Evolutionary conservation across 768 basidiomycete genomes (phyloP).

Genomic region (Trametes elegans): DNA sequence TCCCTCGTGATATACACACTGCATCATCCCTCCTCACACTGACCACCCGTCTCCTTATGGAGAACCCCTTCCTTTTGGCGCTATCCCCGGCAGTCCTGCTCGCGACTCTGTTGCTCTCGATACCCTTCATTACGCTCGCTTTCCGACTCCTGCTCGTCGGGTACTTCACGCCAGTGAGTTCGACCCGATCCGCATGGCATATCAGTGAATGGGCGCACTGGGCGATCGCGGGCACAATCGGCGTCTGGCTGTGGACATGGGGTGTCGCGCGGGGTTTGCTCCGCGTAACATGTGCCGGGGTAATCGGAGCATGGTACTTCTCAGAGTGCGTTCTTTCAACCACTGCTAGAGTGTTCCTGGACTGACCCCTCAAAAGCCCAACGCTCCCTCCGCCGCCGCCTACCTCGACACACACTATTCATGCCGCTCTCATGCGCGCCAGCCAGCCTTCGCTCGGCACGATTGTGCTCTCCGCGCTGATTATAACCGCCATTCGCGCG

Average conservation of each 20-base stretch:
- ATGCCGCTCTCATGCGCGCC: constrained; percentile 74
- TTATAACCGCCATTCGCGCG: constrained; percentile 68
- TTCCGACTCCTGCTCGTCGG: constrained; percentile 78
- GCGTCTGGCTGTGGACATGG: constrained; percentile 73
- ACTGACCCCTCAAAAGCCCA: constrained; percentile 19
- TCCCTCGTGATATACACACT: constrained; percentile 69
- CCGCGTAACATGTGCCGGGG: constrained; percentile 73
- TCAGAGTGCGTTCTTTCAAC: constrained; percentile 42
- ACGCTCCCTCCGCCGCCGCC: constrained; percentile 38
- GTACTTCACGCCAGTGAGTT: constrained; percentile 43
- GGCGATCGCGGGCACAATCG: constrained; percentile 57
- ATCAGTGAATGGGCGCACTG: constrained; percentile 67
- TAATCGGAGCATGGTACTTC: constrained; percentile 94
- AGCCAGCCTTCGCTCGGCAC: constrained; percentile 82
- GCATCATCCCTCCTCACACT: constrained; percentile 58
- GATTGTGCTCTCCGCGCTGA: constrained; percentile 70
- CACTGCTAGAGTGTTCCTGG: neutral
- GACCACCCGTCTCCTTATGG: constrained; percentile 65
- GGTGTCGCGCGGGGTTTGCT: constrained; percentile 77
- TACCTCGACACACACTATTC: constrained; percentile 68
- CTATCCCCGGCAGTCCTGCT: constrained; percentile 76
- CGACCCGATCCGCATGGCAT: constrained; percentile 50
- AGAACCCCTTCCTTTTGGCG: constrained; percentile 71
- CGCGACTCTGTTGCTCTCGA: constrained; percentile 58
- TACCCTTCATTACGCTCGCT: constrained; percentile 77